Conservation (phyloP, 2,329 filamentous ascomycete genomes). For the Allantophomopsis cytisporea region DNA sequence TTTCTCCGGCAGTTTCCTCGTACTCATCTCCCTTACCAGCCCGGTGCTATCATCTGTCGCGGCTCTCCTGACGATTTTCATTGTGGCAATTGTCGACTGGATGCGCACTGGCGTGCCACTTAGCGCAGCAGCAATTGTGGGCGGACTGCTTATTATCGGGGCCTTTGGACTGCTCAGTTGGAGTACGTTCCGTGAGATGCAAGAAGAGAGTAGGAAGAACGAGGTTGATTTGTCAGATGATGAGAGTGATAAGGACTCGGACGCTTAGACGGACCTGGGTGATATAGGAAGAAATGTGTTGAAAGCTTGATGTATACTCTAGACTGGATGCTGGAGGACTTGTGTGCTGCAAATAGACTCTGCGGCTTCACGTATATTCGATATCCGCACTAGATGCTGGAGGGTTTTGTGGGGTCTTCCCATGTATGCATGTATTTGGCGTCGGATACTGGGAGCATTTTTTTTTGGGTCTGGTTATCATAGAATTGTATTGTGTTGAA, state of each 20-base stretch:
- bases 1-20: constrained; percentile 86
- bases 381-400: no score
- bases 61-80: constrained; percentile 88
- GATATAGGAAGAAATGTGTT: no score
- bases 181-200: constrained; percentile 90
- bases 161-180: constrained; percentile 82
- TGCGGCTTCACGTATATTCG: no score
- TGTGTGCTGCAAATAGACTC: no score
- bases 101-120: constrained; percentile 66
- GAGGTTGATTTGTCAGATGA: constrained; percentile 24
- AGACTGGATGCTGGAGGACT: no score
- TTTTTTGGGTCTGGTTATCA: no score
- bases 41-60: constrained; percentile 89
- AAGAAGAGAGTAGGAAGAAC: constrained; percentile 60
- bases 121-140: constrained; percentile 60
- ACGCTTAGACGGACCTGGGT: not conserved
- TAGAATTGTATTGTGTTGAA: no score
- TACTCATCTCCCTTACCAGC: constrained; percentile 83
- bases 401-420: no score
- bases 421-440: no score
- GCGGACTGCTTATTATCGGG: constrained; percentile 75
- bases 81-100: constrained; percentile 89
- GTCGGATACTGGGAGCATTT: no score
- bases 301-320: no score
- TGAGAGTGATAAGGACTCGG: constrained; percentile 26